Evolutionary conservation across 306 rosid genomes (phyloP), one percentile per base, ranked within the genome.

Genomic region (Ziziphus jujuba): DNA sequence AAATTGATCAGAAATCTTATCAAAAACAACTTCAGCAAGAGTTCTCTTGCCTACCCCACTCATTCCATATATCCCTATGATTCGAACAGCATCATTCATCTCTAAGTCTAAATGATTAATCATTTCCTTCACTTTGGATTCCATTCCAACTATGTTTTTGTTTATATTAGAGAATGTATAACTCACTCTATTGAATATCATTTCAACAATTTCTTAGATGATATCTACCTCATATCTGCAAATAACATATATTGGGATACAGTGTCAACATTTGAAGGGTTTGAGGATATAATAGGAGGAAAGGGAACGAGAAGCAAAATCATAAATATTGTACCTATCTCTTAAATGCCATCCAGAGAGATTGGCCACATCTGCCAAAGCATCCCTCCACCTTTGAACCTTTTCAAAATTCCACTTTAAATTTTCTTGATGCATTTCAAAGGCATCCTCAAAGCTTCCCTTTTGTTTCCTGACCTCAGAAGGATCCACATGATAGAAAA

Each of bases 401-500:
- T 61, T 13, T 10, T 0, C 17, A n/a, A n/a, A n/a, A 38, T 38
- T 45, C 28, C 1, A 5, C 2, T 6, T 3, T n/a, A 61, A 61
- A 22, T 25, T 2, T n/a, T 61, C 19, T 43, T 61, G 6, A 22
- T 61, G 66, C 6, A 3, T 13, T 14, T 2, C 36, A 21, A 61
- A 43, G 2, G 66, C 33, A 1, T 43, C 17, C 14, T 20, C n/a
- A 24, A 61, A 43, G 31, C n/a, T 10, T 4, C 53, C 53, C 33
- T 11, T 14, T 28, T 61, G 66, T 12, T 43, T 43, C 3, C 50
- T 38, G 3, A 61, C 53, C n/a, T 61, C 53, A 13, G n/a, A 22
- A 2, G 66, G 66, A 43, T 43, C 50, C 1, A 61, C 66, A 20
- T 61, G 31, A 9, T 40, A 61, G 66, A 61, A 61, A 19, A 61